Evolutionary conservation across 352 stramenopile genomes (phyloP).

Genomic region (Phytophthora constricta): DNA sequence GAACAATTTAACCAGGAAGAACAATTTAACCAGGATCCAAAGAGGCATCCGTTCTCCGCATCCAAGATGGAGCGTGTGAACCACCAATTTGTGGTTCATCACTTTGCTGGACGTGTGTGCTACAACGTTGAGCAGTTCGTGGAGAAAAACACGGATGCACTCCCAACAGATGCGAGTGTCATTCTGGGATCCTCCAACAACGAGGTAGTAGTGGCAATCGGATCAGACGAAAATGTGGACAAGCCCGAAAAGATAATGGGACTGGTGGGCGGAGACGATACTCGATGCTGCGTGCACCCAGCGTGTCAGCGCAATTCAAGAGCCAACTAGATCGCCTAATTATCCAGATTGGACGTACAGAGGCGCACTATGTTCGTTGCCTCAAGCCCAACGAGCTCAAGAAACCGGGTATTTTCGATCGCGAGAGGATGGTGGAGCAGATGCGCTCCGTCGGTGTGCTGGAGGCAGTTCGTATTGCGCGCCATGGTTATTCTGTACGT

Average conservation of each 20-base stretch:
- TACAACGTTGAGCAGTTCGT: constrained; percentile 86
- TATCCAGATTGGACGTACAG: constrained; percentile 93
- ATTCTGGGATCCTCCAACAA: constrained; percentile 70
- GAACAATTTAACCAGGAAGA: constrained; percentile 23
- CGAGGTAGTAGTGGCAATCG: constrained; percentile 65
- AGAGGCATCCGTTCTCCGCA: constrained; percentile 67
- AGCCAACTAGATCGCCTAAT: constrained; percentile 95
- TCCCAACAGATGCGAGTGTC: constrained; percentile 67
- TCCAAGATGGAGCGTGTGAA: constrained; percentile 89
- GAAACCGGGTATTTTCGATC: constrained; percentile 66
- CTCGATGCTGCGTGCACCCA: constrained; percentile 70
- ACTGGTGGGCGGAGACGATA: constrained; percentile 35
- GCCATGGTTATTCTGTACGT: constrained; percentile 95
- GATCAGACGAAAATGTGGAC: constrained; percentile 59
- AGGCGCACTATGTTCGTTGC: constrained; percentile 98
- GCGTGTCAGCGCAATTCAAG: constrained; percentile 93
- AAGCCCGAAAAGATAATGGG: constrained; percentile 23
- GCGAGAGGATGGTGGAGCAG: constrained; percentile 95
- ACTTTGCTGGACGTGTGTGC: constrained; percentile 81
- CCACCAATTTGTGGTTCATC: constrained; percentile 80
- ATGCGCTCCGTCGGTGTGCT: constrained; percentile 97
- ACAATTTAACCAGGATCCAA: constrained; percentile 23
- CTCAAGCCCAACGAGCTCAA: constrained; percentile 98
- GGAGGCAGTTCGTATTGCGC: constrained; percentile 95
- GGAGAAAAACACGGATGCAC: constrained; percentile 87